Conservation (phyloP, 2,329 filamentous ascomycete species). For the Talaromyces sp. region DNA sequence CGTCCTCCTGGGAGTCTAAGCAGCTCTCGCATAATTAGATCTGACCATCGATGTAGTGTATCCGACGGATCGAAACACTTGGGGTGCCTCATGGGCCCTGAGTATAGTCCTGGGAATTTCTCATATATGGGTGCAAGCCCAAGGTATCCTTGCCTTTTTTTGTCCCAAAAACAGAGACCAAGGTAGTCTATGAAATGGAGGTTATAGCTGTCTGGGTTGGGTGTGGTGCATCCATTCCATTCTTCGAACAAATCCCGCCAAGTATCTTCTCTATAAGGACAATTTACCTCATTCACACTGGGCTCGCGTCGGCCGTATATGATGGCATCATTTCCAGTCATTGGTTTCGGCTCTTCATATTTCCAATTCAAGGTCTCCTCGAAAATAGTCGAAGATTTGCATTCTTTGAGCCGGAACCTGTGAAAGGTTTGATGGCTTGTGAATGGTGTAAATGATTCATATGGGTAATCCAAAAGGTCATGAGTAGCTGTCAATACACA, state of each 20-base stretch:
- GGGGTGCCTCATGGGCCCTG: background rate
- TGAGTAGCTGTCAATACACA: background rate
- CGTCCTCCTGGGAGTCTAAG: background rate
- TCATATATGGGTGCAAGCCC: background rate
- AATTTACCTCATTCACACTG: background rate
- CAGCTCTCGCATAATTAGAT: background rate
- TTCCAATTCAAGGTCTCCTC: background rate
- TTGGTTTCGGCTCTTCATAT: background rate
- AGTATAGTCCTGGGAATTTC: background rate
- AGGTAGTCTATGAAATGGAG: background rate
- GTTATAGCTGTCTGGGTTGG: background rate
- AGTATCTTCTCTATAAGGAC: background rate
- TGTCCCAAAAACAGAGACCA: slow-evolving; percentile 5
- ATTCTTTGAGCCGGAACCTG: background rate
- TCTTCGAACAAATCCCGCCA: background rate
- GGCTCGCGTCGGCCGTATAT: background rate
- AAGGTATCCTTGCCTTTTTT: background rate
- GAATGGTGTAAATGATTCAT: background rate
- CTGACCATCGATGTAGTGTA: background rate
- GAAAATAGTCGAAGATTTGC: background rate
- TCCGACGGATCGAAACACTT: background rate
- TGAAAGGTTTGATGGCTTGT: background rate
- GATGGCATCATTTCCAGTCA: background rate
- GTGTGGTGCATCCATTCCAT: background rate
- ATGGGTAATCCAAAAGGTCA: background rate